Evolutionary conservation across 441 rosid genomes (phyloP), one percentile per base, ranked within the genome.

Genomic region (Cnidoscolus chayamansa): DNA sequence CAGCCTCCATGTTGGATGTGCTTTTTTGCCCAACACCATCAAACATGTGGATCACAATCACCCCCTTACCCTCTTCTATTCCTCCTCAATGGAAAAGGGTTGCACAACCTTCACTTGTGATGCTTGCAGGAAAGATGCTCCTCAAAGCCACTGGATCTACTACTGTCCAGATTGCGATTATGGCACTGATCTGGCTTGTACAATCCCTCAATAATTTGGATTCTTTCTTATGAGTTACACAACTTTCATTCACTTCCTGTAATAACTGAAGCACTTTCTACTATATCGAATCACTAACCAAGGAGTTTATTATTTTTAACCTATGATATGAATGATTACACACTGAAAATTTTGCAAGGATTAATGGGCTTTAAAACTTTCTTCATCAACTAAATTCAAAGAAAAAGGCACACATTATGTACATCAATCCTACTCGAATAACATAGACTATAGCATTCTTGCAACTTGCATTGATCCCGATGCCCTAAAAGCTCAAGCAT

Each of bases 1-100:
- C 65, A 73, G 63, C 49, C 78, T 81, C 73, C 81, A 78, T 66
- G 80, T 78, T 25, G 75, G 73, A 11, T 78, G 84, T 43, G 79
- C 84, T 72, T 64, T 35, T 37, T 60, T 81, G 57, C 84, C 80
- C 9, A 17, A 75, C 17, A 72, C 77, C 10, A 45, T 81, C 45
- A 70, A 62, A n/a, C 79, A 73, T 70, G 72, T 19, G 10, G 77
- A 75, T 63, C 81, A 78, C 15, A 30, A 7, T 10, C 81, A 81
- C 55, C 75, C 25, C 1, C 81, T 77, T 13, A 37, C 66, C 10
- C 81, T 75, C 7, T 54, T 64, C 54, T 75, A 31, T 54, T 72
- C 81, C 12, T 60, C 78, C 47, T 65, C 69, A 0, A 35, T 16
- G 17, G 70, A 60, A 17, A 62, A 32, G 43, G 67, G 25, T 5